Percentiles rank a stretch among this genome's conserved stretches.
Conservation (phyloP, 2,329 filamentous ascomycete species). For the Aspergillus fumigatiaffinis region DNA sequence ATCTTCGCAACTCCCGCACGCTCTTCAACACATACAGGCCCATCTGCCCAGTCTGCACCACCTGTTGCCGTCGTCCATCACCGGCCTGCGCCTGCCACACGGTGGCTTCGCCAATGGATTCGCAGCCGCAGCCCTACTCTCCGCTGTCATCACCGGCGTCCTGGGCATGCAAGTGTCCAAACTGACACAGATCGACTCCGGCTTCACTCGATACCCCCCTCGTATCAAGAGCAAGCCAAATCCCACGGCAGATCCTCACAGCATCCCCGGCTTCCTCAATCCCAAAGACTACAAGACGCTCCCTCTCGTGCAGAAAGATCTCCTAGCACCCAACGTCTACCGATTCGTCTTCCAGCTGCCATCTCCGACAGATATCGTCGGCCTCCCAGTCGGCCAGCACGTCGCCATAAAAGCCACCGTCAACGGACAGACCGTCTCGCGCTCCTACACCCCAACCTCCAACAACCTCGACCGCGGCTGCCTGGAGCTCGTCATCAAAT, state of each 20-base stretch:
- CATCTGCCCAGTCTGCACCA: neutral
- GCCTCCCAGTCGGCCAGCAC: conserved; percentile 56
- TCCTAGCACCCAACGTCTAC: conserved; percentile 31
- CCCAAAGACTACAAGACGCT: conserved; percentile 47
- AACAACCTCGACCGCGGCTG: conserved; percentile 29
- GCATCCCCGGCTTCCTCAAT: conserved; percentile 47
- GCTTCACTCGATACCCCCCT: conserved; percentile 25
- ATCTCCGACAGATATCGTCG: conserved; percentile 42
- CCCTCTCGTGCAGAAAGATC: conserved; percentile 34
- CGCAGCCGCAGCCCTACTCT: conserved; percentile 14
- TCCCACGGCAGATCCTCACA: conserved; percentile 38
- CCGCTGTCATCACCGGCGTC: conserved; percentile 5
- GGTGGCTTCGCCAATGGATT: conserved; percentile 19
- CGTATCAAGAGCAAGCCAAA: conserved; percentile 37
- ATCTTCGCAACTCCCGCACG: neutral
- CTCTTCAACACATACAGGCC: neutral
- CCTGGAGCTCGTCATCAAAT: conserved; percentile 34
- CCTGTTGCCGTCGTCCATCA: neutral
- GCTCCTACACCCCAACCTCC: conserved; percentile 52
- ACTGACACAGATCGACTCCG: conserved; percentile 21
- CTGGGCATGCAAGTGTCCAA: conserved; percentile 9
- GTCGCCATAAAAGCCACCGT: conserved; percentile 50
- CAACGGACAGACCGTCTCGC: conserved; percentile 44
- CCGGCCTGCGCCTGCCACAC: neutral
- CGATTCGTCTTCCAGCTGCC: conserved; percentile 50